Percentiles rank a stretch among this genome's conserved stretches.
These are phyloP conservation scores for Ceratobasidium sp. DNA, from an alignment of 1,284 basidiomycete species.

Conservation along the genomic window DNA sequence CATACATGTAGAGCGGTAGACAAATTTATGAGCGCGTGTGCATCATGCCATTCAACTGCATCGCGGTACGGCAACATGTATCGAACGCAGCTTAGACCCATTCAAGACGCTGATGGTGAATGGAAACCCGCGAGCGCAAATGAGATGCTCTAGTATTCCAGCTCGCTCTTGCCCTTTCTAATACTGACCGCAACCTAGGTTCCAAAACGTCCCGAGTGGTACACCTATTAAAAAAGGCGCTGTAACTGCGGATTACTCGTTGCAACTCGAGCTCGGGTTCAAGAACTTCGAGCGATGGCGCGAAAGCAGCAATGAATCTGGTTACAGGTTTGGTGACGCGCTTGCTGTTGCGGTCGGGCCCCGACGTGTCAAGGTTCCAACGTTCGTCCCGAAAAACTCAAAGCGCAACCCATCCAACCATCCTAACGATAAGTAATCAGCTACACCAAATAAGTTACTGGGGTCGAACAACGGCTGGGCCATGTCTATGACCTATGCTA, in stretches of 20 bases:
- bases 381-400: background rate
- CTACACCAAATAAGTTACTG: too few relatives aligned
- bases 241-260: conserved; percentile 37
- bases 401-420: too few relatives aligned
- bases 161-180: background rate
- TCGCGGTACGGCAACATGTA: conserved; percentile 16
- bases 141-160: conserved; percentile 17
- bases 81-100: background rate
- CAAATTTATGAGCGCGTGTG: conserved; percentile 15
- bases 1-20: conserved; percentile 3
- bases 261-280: conserved; percentile 41
- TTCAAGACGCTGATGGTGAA: conserved; percentile 19
- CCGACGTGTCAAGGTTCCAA: conserved; percentile 14
- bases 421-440: too few relatives aligned
- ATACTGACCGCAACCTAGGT: conserved; percentile 1
- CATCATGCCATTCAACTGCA: conserved; percentile 19
- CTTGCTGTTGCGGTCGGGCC: background rate
- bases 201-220: conserved; percentile 39
- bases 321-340: background rate
- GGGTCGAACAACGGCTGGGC: too few relatives aligned
- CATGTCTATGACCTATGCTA: too few relatives aligned
- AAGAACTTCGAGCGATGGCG: conserved; percentile 26
- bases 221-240: conserved; percentile 23
- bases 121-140: conserved; percentile 22
- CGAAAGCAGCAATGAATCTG: background rate